Evolutionary conservation across 495 filamentous ascomycete species (phyloP).

Genomic region (Beverwykella pulmonaria): DNA sequence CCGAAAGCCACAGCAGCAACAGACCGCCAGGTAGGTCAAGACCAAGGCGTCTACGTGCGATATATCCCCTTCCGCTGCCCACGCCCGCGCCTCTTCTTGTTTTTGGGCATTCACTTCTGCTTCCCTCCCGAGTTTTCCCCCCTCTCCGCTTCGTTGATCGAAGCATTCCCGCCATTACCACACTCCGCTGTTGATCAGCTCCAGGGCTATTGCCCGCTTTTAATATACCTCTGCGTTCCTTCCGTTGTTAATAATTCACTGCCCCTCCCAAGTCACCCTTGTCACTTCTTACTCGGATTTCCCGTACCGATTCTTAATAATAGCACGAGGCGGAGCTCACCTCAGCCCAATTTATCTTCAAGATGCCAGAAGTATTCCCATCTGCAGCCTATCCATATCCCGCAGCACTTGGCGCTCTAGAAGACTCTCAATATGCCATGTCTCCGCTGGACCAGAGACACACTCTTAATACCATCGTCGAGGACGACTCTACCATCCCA

Average conservation of each 20-base stretch:
- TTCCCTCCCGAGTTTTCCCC: slow-evolving; percentile 30
- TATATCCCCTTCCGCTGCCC: slow-evolving; percentile 26
- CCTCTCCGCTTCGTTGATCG: slow-evolving; percentile 45
- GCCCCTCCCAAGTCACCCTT: neutral
- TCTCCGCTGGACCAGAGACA: slow-evolving; percentile 67
- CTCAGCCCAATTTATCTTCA: slow-evolving; percentile 54
- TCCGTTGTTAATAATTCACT: slow-evolving; percentile 25
- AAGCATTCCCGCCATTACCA: slow-evolving; percentile 35
- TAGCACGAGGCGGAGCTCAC: slow-evolving; percentile 41
- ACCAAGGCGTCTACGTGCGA: slow-evolving; percentile 31
- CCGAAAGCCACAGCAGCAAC: slow-evolving; percentile 24
- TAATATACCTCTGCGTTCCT: slow-evolving; percentile 15
- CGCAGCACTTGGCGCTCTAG: slow-evolving; percentile 53
- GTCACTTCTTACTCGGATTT: slow-evolving; percentile 24
- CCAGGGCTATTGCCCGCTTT: slow-evolving; percentile 37
- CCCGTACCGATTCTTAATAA: slow-evolving; percentile 37
- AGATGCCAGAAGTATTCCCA: slow-evolving; percentile 59
- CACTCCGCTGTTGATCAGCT: slow-evolving; percentile 40
- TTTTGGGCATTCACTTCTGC: slow-evolving; percentile 33
- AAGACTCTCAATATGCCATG: slow-evolving; percentile 22
- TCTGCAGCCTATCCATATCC: slow-evolving; percentile 64
- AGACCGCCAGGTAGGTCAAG: slow-evolving; percentile 8
- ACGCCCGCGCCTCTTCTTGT: slow-evolving; percentile 18
- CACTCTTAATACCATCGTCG: slow-evolving; percentile 76
- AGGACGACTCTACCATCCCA: slow-evolving; percentile 59